Percentiles rank a stretch among this genome's conserved stretches.
Conservation (phyloP, 768 basidiomycete genomes). For the Lactifluus rugatus region DNA sequence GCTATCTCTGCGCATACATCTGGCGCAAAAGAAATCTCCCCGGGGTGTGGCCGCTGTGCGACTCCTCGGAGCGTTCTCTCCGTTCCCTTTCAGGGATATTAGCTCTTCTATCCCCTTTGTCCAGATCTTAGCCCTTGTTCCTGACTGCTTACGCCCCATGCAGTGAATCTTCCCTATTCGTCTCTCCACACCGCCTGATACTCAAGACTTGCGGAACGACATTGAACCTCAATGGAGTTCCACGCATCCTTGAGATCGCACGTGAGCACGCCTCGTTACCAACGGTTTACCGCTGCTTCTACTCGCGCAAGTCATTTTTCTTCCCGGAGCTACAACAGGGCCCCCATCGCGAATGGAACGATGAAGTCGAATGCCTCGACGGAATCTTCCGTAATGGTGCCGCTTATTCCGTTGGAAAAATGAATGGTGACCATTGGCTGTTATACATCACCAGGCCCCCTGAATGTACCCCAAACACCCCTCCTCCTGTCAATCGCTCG, state of each 20-base stretch:
- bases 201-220: slow-evolving; percentile 99
- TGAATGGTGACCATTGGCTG: slow-evolving; percentile 98
- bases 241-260: slow-evolving; percentile 91
- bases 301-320: slow-evolving; percentile 98
- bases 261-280: slow-evolving; percentile 52
- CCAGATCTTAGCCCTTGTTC: slow-evolving; percentile 1
- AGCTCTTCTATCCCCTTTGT: background rate
- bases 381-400: slow-evolving; percentile 80
- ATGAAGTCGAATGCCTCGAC: slow-evolving; percentile 89
- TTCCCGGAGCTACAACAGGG: slow-evolving; percentile 93
- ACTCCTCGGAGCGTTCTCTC: background rate
- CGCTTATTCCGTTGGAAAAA: slow-evolving; percentile 94
- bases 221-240: slow-evolving; percentile 89
- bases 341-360: slow-evolving; percentile 88
- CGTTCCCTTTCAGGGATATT: slow-evolving; percentile 6
- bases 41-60: background rate
- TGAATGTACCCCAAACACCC: slow-evolving; percentile 23
- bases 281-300: slow-evolving; percentile 86
- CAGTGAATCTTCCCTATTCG: slow-evolving; percentile 96
- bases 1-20: background rate
- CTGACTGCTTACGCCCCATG: slow-evolving; percentile 14
- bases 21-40: background rate
- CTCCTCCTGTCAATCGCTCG: slow-evolving; percentile 9
- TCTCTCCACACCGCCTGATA: slow-evolving; percentile 90
- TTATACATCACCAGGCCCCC: slow-evolving; percentile 78